These are phyloP conservation scores for grape (Vitis vinifera) DNA, from an alignment of 164 flowering plant species.

Conservation along the genomic window DNA sequence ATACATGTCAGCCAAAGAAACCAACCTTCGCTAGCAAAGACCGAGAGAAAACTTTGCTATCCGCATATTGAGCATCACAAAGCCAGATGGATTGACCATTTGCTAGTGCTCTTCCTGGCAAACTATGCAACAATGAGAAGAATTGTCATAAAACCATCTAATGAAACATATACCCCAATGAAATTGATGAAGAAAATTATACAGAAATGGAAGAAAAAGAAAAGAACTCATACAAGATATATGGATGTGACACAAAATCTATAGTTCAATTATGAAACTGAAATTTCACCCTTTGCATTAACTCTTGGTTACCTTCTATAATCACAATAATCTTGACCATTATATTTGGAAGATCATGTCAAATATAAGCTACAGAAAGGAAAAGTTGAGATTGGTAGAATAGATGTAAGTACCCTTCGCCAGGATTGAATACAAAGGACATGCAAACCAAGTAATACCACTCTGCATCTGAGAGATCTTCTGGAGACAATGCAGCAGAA, in stretches of 20 bases:
- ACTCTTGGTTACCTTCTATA: too few relatives aligned
- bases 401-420: slow-evolving; percentile 25
- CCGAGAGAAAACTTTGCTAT: slow-evolving; percentile 42
- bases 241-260: neutral
- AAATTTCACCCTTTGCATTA: too few relatives aligned
- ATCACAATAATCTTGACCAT: too few relatives aligned
- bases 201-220: neutral
- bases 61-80: slow-evolving; percentile 44
- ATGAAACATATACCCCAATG: neutral
- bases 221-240: neutral
- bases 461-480: slow-evolving; percentile 53
- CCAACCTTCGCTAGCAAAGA: slow-evolving; percentile 49
- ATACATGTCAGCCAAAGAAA: neutral
- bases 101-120: slow-evolving; percentile 46
- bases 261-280: neutral
- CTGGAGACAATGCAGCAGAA: slow-evolving; percentile 46
- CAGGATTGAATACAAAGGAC: slow-evolving; percentile 41
- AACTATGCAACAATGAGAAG: slow-evolving; percentile 17
- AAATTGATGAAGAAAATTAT: too few relatives aligned
- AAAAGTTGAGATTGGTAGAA: neutral
- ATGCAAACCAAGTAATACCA: slow-evolving; percentile 63
- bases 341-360: neutral
- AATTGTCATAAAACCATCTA: neutral
- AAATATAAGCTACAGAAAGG: neutral
- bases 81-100: slow-evolving; percentile 38